Percentiles rank a stretch among this genome's conserved stretches.
These are phyloP conservation scores for Neofusicoccum cordaticola DNA, from an alignment of 2,329 filamentous ascomycete species.

Conservation along the genomic window DNA sequence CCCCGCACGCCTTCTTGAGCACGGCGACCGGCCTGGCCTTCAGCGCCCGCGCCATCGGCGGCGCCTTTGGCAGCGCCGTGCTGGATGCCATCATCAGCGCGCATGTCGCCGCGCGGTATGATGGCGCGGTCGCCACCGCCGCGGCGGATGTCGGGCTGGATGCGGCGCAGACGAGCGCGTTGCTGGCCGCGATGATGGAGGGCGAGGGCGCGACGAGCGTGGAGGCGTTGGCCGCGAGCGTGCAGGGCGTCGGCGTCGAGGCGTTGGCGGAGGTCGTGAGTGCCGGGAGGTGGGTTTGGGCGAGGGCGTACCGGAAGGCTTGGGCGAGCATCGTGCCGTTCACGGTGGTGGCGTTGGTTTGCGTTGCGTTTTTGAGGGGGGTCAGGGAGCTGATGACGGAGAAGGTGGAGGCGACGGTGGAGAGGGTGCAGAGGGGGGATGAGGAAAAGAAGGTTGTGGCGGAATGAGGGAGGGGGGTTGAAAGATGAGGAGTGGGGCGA, in stretches of 20 bases:
- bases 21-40: conserved; percentile 34
- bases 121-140: not conserved
- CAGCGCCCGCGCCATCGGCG: conserved; percentile 32
- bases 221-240: conserved; percentile 2
- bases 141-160: not conserved
- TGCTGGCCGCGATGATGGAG: conserved; percentile 25
- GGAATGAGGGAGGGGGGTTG: too few species aligned
- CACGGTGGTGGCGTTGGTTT: conserved; percentile 27
- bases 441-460: conserved; percentile 20
- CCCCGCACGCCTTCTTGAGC: conserved; percentile 30
- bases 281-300: conserved; percentile 31
- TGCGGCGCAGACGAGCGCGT: conserved; percentile 21
- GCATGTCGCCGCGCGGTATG: conserved; percentile 24
- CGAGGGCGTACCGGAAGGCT: conserved; percentile 28
- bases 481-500: too few species aligned
- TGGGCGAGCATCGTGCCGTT: conserved; percentile 34
- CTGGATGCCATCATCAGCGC: conserved; percentile 31
- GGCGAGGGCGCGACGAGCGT: conserved; percentile 20
- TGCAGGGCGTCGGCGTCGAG: conserved; percentile 22
- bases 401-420: conserved; percentile 32
- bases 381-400: conserved; percentile 31
- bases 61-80: conserved; percentile 32
- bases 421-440: conserved; percentile 19
- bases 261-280: conserved; percentile 26
- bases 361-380: conserved; percentile 29